A percentile compares a stretch with the other conserved stretches of the same genome.
These are phyloP conservation scores for Magnolia changhungtana DNA, from an alignment of 164 flowering plant genomes.

Conservation along the genomic window DNA sequence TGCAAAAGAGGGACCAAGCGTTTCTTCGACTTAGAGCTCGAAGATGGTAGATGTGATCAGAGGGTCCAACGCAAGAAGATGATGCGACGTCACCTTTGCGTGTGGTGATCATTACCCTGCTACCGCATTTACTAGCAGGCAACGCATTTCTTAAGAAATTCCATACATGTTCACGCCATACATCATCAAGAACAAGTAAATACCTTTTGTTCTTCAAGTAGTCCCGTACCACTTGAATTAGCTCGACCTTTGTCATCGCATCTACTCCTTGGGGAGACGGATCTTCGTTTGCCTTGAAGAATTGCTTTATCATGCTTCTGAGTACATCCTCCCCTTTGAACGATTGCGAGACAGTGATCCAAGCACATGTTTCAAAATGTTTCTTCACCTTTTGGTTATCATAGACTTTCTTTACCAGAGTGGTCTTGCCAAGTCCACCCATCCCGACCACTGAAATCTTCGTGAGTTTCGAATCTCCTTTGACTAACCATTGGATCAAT, in stretches of 20 bases:
- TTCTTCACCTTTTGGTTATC: too few relatives aligned
- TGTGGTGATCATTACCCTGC: slow-evolving; percentile 36
- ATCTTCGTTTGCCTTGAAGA: neutral
- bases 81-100: slow-evolving; percentile 12
- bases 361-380: slow-evolving; percentile 18
- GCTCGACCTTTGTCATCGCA: slow-evolving; percentile 21
- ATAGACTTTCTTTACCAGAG: too few relatives aligned
- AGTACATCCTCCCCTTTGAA: slow-evolving; percentile 2
- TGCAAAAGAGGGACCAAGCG: slow-evolving; percentile 7
- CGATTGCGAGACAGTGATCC: slow-evolving; percentile 10
- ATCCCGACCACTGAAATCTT: too few relatives aligned
- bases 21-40: neutral
- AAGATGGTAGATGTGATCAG: neutral
- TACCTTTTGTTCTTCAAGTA: slow-evolving; percentile 6
- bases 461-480: too few relatives aligned
- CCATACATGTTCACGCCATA: slow-evolving; percentile 29
- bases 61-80: neutral
- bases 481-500: too few relatives aligned
- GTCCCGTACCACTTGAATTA: slow-evolving; percentile 9
- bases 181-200: slow-evolving; percentile 36
- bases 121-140: slow-evolving; percentile 18
- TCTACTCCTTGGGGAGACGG: too few relatives aligned
- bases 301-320: slow-evolving; percentile 7
- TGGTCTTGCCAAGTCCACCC: too few relatives aligned
- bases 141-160: slow-evolving; percentile 21